Percentiles rank a stretch among this genome's conserved stretches.
These are phyloP conservation scores for Epichloe sp. DNA, from an alignment of 2,329 filamentous ascomycete genomes.

Conservation along the genomic window DNA sequence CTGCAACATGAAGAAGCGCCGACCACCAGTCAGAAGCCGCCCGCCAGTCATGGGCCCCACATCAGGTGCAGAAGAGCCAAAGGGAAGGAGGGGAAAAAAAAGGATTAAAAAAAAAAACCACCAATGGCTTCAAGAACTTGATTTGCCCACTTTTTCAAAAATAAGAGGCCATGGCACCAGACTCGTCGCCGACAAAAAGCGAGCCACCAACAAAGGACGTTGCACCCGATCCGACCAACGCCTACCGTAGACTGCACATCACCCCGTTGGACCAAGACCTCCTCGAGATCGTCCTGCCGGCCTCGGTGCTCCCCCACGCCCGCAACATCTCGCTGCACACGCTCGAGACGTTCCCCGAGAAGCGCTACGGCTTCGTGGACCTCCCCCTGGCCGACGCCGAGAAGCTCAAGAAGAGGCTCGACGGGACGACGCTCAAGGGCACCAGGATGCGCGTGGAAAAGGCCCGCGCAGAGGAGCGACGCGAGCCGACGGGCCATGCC, in stretches of 20 bases:
- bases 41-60: not conserved
- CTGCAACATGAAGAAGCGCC: too few relatives aligned
- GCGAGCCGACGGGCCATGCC: conserved; percentile 20
- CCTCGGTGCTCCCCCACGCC: conserved; percentile 49
- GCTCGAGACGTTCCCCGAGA: conserved; percentile 79
- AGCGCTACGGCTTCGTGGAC: conserved; percentile 80
- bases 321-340: conserved; percentile 80
- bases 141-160: too few relatives aligned
- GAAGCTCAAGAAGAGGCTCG: conserved; percentile 82
- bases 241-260: conserved; percentile 54
- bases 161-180: not conserved
- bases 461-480: conserved; percentile 47
- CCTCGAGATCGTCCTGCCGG: conserved; percentile 56
- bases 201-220: not conserved
- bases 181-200: not conserved
- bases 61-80: not conserved
- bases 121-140: too few relatives aligned
- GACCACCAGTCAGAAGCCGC: not conserved
- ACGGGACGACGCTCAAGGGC: conserved; percentile 75
- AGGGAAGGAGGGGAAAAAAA: too few relatives aligned
- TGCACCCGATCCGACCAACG: not conserved
- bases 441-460: conserved; percentile 74
- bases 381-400: conserved; percentile 73
- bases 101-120: not conserved
- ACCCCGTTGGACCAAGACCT: conserved; percentile 70